These are phyloP conservation scores for Babesia microti DNA, from an alignment of 169 alveolate genomes.

Conservation along the genomic window DNA sequence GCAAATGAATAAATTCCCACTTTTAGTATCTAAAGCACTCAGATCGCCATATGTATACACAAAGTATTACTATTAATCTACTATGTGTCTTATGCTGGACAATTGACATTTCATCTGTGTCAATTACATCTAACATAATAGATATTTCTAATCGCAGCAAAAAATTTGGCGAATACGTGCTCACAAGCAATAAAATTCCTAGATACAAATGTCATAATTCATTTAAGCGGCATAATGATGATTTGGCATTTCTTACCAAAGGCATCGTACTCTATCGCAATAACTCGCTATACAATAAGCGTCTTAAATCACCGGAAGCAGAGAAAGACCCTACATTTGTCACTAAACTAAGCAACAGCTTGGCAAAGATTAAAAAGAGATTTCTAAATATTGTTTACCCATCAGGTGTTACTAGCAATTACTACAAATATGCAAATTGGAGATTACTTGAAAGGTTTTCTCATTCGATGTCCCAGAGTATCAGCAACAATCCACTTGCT, in stretches of 20 bases:
- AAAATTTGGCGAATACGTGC: not conserved
- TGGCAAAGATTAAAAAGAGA: not conserved
- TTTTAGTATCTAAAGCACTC: no score
- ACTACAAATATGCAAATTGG: constrained; percentile 25
- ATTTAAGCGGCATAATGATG: not conserved
- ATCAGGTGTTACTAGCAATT: no score
- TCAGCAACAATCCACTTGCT: no score
- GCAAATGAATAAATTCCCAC: no score
- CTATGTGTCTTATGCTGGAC: no score
- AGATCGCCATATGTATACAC: no score
- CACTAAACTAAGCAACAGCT: not conserved
- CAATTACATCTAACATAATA: no score
- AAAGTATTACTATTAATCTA: no score
- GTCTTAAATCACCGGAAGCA: not conserved
- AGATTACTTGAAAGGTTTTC: constrained; percentile 24
- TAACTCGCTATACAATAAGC: not conserved
- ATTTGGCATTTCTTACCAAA: not conserved
- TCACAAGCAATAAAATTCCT: not conserved
- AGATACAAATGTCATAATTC: not conserved
- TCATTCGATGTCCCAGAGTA: constrained; percentile 6
- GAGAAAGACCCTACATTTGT: not conserved
- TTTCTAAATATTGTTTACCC: constrained; percentile 7
- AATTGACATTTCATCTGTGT: no score
- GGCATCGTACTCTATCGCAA: not conserved
- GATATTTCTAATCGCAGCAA: no score